Conservation (phyloP, 768 basidiomycete species). For the Russula lepida region DNA sequence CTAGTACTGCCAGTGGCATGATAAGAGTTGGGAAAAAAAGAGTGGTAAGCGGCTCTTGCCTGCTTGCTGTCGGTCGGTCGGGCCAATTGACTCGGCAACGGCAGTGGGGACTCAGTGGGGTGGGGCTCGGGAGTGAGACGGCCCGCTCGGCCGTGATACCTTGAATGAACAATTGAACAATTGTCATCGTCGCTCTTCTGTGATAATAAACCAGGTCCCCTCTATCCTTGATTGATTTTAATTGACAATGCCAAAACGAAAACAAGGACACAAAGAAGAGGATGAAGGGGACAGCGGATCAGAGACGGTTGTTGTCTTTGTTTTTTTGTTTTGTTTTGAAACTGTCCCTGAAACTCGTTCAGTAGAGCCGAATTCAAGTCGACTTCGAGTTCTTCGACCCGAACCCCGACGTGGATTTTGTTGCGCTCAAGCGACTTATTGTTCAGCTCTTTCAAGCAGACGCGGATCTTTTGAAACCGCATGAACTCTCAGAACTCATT, state of each 20-base stretch:
- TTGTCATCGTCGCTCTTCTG: no score
- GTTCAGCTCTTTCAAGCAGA: conserved; percentile 67
- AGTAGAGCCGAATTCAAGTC: conserved; percentile 67
- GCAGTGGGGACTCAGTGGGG: no score
- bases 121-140: not conserved
- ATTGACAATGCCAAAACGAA: conserved; percentile 44
- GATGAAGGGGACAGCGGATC: conserved; percentile 33
- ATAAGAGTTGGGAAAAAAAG: not conserved
- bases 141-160: no score
- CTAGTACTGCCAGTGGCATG: not conserved
- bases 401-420: conserved; percentile 73
- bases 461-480: conserved; percentile 58
- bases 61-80: not conserved
- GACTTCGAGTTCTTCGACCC: conserved; percentile 94
- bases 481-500: conserved; percentile 74
- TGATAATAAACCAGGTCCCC: no score
- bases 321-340: conserved; percentile 14
- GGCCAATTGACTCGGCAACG: no score
- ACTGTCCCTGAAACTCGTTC: conserved; percentile 12
- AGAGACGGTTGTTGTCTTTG: conserved; percentile 35
- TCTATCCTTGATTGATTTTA: no score
- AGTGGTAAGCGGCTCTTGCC: not conserved
- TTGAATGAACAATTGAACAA: no score
- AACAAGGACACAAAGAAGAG: conserved; percentile 32
- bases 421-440: conserved; percentile 71